These are phyloP conservation scores for Lactarius trivialis DNA, from an alignment of 768 basidiomycete species.

Conservation along the genomic window DNA sequence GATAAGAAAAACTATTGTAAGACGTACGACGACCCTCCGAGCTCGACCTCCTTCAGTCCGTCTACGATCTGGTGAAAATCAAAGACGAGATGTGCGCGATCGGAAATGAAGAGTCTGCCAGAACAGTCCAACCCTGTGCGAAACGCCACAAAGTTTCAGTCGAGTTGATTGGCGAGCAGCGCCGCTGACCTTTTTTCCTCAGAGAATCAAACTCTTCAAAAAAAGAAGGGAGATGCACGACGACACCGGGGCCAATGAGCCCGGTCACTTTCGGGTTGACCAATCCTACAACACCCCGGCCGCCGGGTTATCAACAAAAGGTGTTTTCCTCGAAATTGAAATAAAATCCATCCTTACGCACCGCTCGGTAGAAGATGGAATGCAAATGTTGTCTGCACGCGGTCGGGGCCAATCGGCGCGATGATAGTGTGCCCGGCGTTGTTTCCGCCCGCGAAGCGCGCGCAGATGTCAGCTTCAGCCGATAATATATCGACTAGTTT, in stretches of 20 bases:
- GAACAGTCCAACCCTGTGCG: conserved; percentile 74
- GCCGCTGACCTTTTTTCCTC: conserved; percentile 65
- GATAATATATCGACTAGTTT: conserved; percentile 97
- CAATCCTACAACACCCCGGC: conserved; percentile 47
- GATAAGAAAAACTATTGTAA: conserved; percentile 18
- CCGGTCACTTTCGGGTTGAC: conserved; percentile 82
- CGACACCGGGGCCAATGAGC: conserved; percentile 92
- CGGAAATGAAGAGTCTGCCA: conserved; percentile 83
- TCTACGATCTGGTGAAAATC: conserved; percentile 99
- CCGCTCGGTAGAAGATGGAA: conserved; percentile 96
- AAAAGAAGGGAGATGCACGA: conserved; percentile 92
- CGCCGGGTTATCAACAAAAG: neutral
- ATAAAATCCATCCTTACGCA: conserved; percentile 32
- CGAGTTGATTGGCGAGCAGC: neutral
- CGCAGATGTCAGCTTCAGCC: conserved; percentile 85
- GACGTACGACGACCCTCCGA: conserved; percentile 74
- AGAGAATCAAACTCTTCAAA: conserved; percentile 88
- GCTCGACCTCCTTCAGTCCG: conserved; percentile 94
- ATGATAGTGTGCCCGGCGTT: conserved; percentile 99
- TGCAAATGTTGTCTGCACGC: conserved; percentile 76
- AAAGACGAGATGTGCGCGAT: conserved; percentile 95
- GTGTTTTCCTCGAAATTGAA: neutral
- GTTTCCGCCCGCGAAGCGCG: conserved; percentile 95
- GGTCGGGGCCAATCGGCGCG: conserved; percentile 61
- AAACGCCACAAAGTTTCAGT: neutral